phyloP scores from a whole-genome alignment of 2,329 filamentous ascomycete species.

The Oidium heveae region DNA sequence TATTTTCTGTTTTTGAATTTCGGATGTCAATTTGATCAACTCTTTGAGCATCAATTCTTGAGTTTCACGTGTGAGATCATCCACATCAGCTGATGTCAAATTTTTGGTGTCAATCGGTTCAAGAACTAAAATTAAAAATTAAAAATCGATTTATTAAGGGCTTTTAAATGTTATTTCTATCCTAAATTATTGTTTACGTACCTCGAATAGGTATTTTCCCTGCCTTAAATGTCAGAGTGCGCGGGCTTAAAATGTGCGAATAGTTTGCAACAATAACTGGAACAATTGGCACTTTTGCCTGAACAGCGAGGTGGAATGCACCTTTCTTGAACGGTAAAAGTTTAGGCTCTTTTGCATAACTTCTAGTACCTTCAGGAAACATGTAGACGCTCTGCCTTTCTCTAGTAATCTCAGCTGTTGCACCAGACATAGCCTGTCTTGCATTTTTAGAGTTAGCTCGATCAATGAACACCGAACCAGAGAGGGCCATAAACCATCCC shows the following conservation, averaged over 20 bases:
- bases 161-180: too few relatives aligned
- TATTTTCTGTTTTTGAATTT: slow-evolving; percentile 15
- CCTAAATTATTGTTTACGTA: slow-evolving; percentile 13
- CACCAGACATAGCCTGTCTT: slow-evolving; percentile 60
- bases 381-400: slow-evolving; percentile 59
- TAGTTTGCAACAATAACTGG: slow-evolving; percentile 67
- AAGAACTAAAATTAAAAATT: slow-evolving; percentile 28
- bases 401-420: slow-evolving; percentile 51
- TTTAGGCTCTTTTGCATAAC: slow-evolving; percentile 57
- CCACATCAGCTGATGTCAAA: slow-evolving; percentile 52
- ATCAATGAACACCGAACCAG: slow-evolving; percentile 86
- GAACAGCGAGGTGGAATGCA: slow-evolving; percentile 83
- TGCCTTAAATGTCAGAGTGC: slow-evolving; percentile 36
- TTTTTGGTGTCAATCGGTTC: slow-evolving; percentile 55
- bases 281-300: slow-evolving; percentile 81
- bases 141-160: too few relatives aligned
- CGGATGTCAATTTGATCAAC: slow-evolving; percentile 26
- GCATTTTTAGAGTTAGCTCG: slow-evolving; percentile 64
- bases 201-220: slow-evolving; percentile 54
- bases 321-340: slow-evolving; percentile 97
- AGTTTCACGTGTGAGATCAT: slow-evolving; percentile 40
- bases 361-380: slow-evolving; percentile 81
- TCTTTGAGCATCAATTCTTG: slow-evolving; percentile 54
- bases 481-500: slow-evolving; percentile 82
- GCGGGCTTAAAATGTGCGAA: slow-evolving; percentile 42